A percentile compares a stretch with the other conserved stretches of the same genome.
Evolutionary conservation across 768 basidiomycete species (phyloP).

Genomic region (Sporobolomyces phaffii): DNA sequence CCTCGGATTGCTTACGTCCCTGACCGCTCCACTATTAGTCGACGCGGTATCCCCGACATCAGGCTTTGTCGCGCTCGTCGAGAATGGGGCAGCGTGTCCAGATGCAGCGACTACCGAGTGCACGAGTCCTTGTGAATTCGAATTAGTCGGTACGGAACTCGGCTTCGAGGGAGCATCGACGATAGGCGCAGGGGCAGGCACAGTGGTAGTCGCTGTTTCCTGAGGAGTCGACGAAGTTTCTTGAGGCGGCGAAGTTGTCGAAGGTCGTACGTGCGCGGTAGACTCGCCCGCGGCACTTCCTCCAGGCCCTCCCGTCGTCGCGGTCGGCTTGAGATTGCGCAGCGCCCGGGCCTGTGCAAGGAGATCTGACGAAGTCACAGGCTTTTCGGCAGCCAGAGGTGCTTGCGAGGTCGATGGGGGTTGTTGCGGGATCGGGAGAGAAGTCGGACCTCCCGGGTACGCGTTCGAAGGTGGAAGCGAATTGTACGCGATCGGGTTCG

Average conservation of each 20-base stretch:
- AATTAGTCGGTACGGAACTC: neutral
- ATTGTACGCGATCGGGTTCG: neutral
- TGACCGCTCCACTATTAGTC: neutral
- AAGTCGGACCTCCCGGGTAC: neutral
- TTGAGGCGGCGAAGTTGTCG: slow-evolving; percentile 1
- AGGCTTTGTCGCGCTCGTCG: neutral
- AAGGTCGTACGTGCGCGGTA: no score
- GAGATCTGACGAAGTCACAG: neutral
- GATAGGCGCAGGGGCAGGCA: neutral
- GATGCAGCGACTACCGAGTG: neutral
- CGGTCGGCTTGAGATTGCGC: neutral
- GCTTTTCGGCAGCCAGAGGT: neutral
- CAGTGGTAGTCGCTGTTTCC: neutral
- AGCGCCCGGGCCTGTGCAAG: slow-evolving; percentile 5
- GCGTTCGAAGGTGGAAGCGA: neutral
- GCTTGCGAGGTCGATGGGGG: neutral
- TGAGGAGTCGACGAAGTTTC: slow-evolving; percentile 11
- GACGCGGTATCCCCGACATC: neutral
- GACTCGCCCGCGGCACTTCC: no score
- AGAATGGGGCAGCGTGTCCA: neutral
- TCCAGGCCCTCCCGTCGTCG: neutral
- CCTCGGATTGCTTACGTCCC: neutral
- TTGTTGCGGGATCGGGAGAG: neutral
- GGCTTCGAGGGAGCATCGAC: neutral
- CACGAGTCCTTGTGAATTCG: neutral